Percentiles rank a stretch among this genome's conserved stretches.
Conservation (phyloP, 768 basidiomycete species). For the Pleurotus pulmonarius region DNA sequence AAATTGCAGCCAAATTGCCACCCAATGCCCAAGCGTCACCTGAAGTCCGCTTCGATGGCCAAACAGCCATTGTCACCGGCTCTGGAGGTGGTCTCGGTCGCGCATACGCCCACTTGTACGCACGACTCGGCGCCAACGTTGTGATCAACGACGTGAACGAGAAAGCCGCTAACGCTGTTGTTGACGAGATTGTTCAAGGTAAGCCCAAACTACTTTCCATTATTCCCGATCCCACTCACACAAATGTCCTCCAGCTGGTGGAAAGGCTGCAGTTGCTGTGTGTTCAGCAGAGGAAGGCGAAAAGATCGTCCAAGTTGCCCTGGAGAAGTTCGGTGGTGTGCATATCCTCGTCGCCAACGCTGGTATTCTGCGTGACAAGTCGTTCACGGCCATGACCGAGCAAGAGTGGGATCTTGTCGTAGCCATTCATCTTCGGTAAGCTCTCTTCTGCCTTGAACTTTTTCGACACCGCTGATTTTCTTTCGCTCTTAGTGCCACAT, state of each 20-base stretch:
- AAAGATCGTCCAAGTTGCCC: conserved; percentile 77
- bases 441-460: background rate
- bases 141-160: conserved; percentile 94
- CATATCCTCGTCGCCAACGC: conserved; percentile 92
- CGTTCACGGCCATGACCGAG: conserved; percentile 84
- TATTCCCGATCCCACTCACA: background rate
- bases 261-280: conserved; percentile 79
- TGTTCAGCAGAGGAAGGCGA: conserved; percentile 93
- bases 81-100: conserved; percentile 94
- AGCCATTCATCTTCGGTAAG: conserved; percentile 74
- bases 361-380: conserved; percentile 91
- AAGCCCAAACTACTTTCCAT: conserved; percentile 11
- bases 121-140: conserved; percentile 90
- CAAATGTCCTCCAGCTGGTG: conserved; percentile 57
- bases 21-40: conserved; percentile 68
- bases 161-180: conserved; percentile 79
- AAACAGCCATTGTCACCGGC: conserved; percentile 93
- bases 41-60: conserved; percentile 76
- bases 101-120: conserved; percentile 89
- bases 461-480: conserved; percentile 4
- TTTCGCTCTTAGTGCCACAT: conserved; percentile 62
- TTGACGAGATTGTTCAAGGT: conserved; percentile 84
- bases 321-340: conserved; percentile 84
- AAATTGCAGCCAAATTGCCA: conserved; percentile 57
- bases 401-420: conserved; percentile 94